Percentiles rank a stretch among this genome's conserved stretches.
These are phyloP conservation scores for Conticribra guillardii DNA, from an alignment of 108 stramenopile species.

Conservation along the genomic window DNA sequence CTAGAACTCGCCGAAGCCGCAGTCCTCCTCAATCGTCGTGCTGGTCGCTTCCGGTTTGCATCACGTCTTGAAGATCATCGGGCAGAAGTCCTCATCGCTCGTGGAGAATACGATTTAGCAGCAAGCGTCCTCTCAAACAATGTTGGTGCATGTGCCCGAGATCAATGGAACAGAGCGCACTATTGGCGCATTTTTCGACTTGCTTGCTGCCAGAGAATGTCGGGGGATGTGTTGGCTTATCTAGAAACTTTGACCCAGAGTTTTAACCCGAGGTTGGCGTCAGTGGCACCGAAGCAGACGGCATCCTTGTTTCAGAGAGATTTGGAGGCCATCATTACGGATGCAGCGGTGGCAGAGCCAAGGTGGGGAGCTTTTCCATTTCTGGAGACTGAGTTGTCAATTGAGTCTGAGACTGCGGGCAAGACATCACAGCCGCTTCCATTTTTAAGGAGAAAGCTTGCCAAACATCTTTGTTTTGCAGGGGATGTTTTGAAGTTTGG, in stretches of 20 bases:
- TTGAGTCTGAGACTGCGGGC: constrained; percentile 42
- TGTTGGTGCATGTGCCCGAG: constrained; percentile 60
- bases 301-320: constrained; percentile 62
- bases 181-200: constrained; percentile 83
- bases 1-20: constrained; percentile 60
- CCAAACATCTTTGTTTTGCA: constrained; percentile 60
- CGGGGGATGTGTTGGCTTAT: constrained; percentile 61
- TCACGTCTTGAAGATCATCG: constrained; percentile 67
- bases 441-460: constrained; percentile 59
- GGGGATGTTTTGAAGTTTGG: constrained; percentile 61
- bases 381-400: constrained; percentile 59
- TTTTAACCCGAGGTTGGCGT: constrained; percentile 62
- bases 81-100: constrained; percentile 64
- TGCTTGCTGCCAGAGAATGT: constrained; percentile 75
- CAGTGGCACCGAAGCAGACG: constrained; percentile 64
- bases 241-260: constrained; percentile 75
- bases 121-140: constrained; percentile 55
- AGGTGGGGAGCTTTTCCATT: constrained; percentile 65
- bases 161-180: constrained; percentile 76
- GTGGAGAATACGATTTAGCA: constrained; percentile 60
- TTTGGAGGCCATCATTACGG: constrained; percentile 63
- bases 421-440: constrained; percentile 43
- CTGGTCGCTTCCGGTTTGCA: constrained; percentile 63
- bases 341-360: constrained; percentile 52
- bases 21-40: constrained; percentile 50